A percentile compares a stretch with the other conserved stretches of the same genome.
Conservation (phyloP, 495 filamentous ascomycete species). For the Podospora pseudopauciseta region DNA sequence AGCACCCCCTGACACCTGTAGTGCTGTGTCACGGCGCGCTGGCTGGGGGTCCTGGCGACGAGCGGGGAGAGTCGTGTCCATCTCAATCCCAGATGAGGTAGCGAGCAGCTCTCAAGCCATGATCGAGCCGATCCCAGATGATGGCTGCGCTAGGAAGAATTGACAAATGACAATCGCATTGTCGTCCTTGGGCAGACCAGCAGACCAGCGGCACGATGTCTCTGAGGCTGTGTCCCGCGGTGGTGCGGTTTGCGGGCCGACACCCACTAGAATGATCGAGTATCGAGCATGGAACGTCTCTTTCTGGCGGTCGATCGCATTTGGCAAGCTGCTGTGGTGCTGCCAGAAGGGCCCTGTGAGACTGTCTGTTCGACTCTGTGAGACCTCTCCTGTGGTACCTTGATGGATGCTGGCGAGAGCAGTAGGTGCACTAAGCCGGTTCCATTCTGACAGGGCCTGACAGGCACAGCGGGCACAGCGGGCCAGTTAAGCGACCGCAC, state of each 20-base stretch:
- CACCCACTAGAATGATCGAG: neutral
- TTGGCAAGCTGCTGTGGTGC: neutral
- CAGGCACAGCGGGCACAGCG: neutral
- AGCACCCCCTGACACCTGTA: constrained; percentile 1
- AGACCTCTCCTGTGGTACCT: neutral
- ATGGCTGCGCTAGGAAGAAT: constrained; percentile 1
- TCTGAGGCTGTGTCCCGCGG: neutral
- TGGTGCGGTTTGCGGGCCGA: constrained; percentile 1
- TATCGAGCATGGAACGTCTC: neutral
- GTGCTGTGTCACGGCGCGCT: neutral
- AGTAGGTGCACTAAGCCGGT: neutral
- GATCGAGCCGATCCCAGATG: constrained; percentile 2
- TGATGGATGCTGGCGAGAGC: neutral
- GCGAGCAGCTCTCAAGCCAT: neutral
- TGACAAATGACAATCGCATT: constrained; percentile 1
- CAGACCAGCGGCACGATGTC: neutral
- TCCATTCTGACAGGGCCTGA: constrained; percentile 6
- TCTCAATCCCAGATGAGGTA: neutral
- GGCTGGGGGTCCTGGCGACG: neutral
- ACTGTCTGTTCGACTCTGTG: neutral
- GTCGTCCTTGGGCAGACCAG: neutral
- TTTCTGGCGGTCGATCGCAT: neutral
- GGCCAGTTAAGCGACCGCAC: constrained; percentile 13
- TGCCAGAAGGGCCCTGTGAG: neutral
- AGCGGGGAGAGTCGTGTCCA: constrained; percentile 1